Base-by-base conservation (phyloP, 1,139 yeast genomes). In the Pichia inconspicua region DNA sequence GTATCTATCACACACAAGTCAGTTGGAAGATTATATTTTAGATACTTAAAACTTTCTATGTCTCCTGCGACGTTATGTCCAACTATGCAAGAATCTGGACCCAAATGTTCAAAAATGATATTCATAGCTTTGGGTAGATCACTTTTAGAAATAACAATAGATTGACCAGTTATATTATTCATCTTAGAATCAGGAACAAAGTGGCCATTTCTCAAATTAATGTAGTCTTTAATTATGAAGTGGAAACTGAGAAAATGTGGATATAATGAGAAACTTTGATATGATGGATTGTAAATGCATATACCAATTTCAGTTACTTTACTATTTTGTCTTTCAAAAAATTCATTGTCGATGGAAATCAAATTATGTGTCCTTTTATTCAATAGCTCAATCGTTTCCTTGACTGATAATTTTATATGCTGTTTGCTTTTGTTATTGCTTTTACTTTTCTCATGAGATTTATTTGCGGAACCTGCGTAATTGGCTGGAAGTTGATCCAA, bases 11-110 rank as follows among this genome's bases (percentile, higher is more conserved):
- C 38, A 37, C 46, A 41, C 36, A 53, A 42, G 5, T 57, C 55
- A 0, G 55, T 50, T 0, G 84, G 81, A 30, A 82, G 60, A 0
- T 57, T 49, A 12, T 82, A 68, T 1, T 82, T 82, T 43, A 78
- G 52, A 14, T 64, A 57, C 27, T 58, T 56, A 32, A 85, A 67
- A 77, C 83, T 77, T 25, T 63, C 64, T 32, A 84, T 49, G 60
- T 85, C 95, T 6, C 84, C 85, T 15, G 61, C 56, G n/a, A 84
- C 68, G 48, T 75, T 78, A 61, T 86, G 95, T 1, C 94, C 95
- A 12, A 85, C 86, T 38, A 84, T 47, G 14, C 53, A 46, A 4
- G 53, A 43, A 41, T 50, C 58, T 48, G 41, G 53, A 48, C 76
- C 67, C 55, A 77, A 73, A 49, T 66, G 68, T 41, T 73, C 63